Base-by-base conservation (phyloP, 257 asterid genomes). In the Ilex asprella region DNA sequence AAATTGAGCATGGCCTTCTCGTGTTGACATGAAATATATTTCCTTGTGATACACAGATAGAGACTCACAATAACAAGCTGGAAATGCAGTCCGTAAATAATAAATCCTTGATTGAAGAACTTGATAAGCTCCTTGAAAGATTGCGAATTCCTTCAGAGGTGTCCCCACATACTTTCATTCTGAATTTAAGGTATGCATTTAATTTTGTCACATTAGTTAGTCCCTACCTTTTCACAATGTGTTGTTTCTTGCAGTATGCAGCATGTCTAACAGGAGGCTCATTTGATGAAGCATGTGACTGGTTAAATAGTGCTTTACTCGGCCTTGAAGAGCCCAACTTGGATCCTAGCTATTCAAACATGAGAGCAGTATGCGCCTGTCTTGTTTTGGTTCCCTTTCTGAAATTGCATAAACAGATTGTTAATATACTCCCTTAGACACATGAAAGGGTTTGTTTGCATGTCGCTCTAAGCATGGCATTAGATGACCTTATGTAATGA, bases 281-380 rank as follows among this genome's bases (percentile, higher is more conserved):
- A 58, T 93, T 89, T 84, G 99, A 86, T 74, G 99, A 93, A 82
- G 89, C 99, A 46, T 89, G 96, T 63, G 97, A 93, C 72, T 93
- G 97, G 97, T 84, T 93, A 64, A 81, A 92, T 70, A 73, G 73
- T 74, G 86, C 90, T 73, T 65, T 93, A 73, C 77, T 47, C 64
- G 72, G 62, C 62, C 95, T 93, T 41, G 91, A 89, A 81, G 86
- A 70, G 61, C 95, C 97, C 58, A 79, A 77, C 68, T 72, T 89
- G 89, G 96, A 89, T 73, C 84, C 78, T 58, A 71, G 68, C 76
- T 85, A 78, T 69, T 82, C 79, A 55, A 81, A 81, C 60, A 78
- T 84, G 88, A 85, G 77, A 82, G 77, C 96, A 65, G 99, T 93
- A 89, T 68, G 95, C 78, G 56, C 64, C 44, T 70, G 44, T 31